phyloP scores from a whole-genome alignment of 2,329 filamentous ascomycete genomes.

The Lasiodiplodia theobromae region DNA sequence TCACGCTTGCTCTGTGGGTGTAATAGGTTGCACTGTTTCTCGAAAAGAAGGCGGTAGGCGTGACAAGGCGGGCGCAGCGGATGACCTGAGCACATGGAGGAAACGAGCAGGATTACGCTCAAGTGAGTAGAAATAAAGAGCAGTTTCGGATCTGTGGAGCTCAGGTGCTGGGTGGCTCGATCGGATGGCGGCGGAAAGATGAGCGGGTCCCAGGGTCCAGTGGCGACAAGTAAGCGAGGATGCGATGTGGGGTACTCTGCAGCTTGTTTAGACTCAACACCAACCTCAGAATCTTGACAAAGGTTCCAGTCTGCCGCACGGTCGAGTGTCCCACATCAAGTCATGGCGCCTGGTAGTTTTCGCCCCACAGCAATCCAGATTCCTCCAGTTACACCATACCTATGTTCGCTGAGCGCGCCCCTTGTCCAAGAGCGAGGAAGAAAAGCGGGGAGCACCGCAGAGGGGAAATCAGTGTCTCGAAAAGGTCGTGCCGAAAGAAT shows the following conservation, averaged over 20 bases:
- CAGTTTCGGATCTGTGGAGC: not conserved
- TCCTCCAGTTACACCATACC: not conserved
- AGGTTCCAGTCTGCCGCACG: not conserved
- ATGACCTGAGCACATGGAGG: not conserved
- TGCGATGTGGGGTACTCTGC: not conserved
- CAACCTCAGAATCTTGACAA: not conserved
- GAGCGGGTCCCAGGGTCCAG: slow-evolving; percentile 3
- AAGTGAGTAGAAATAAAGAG: not conserved
- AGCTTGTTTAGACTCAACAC: slow-evolving; percentile 1
- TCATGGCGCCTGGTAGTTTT: not conserved
- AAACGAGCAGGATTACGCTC: not conserved
- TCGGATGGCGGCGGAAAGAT: slow-evolving; percentile 13
- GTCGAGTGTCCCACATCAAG: not conserved
- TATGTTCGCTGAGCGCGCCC: not conserved
- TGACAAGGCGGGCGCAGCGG: not conserved
- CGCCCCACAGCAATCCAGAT: not conserved
- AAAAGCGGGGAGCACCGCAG: not conserved
- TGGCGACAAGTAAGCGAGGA: slow-evolving; percentile 3
- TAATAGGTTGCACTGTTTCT: not conserved
- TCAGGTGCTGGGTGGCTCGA: not conserved
- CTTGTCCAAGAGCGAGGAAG: not conserved
- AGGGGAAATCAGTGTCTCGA: not conserved
- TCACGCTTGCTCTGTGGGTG: not conserved
- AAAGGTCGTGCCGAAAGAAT: not conserved
- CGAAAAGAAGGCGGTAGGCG: not conserved